Base-by-base conservation (phyloP, 805 yeast genomes). In the Saturnispora dispora region DNA sequence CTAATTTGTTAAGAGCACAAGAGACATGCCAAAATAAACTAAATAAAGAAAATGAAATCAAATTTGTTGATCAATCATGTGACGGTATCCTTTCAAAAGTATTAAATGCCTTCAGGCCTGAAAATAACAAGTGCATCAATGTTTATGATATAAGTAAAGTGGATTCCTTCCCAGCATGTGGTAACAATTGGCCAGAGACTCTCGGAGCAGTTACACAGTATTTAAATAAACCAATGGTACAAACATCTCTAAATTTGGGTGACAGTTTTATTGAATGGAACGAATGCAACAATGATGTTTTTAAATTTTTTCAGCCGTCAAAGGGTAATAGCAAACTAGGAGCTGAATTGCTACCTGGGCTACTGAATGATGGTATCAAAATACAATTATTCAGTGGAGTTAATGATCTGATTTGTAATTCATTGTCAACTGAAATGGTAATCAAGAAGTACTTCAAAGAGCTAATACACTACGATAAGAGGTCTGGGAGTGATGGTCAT, bases 151-250 rank as follows among this genome's bases (percentile, higher is more conserved):
- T 79, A 51, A 76, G 84, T 36, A 68, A 85, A 49, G 71, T 68
- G 36, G 96, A 89, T 63, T 67, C 81, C 0, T 88, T 73, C 59
- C 97, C 98, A 0, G 69, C 84, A 0, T 93, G 99, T 68, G 98
- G 98, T 5, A 74, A 79, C 78, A 83, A 85, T 64, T 93, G 98
- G 98, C 99, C 99, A 0, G 75, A 75, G 18, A 82, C 75, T 52
- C 70, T 84, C 53, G 66, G 60, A 1, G 50, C 61, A 28, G 78
- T 83, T 17, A 69, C 71, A 0, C 72, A 74, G 5, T 85, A 81
- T 57, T 71, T 85, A 53, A 69, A 72, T 28, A 54, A 63, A 2
- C 64, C 65, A 4, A 69, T 68, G 1, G 85, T 82, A 7, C 73
- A 71, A 60, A 53, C 62, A 23, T 73, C 78, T 11, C 68, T 86